Evolutionary conservation across 1,284 basidiomycete genomes (phyloP).

Genomic region (Moniliophthora roreri): DNA sequence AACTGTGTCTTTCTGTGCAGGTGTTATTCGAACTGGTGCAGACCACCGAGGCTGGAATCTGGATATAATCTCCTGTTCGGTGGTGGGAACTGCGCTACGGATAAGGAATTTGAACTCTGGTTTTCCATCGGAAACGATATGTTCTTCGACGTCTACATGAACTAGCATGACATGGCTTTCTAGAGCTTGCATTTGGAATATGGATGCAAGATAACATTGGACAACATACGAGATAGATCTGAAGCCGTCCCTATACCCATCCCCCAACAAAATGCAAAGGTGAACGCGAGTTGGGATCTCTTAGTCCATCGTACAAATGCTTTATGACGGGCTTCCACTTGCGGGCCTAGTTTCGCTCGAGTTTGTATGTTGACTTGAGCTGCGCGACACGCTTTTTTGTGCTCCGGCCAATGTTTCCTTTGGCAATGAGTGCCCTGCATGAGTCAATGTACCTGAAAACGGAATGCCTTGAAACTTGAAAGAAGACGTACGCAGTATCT

Average conservation of each 20-base stretch:
- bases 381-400: neutral
- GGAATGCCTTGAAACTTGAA: neutral
- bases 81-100: neutral
- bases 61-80: neutral
- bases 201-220: neutral
- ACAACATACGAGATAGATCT: neutral
- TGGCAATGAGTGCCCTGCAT: neutral
- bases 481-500: slow-evolving; percentile 1
- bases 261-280: neutral
- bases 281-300: neutral
- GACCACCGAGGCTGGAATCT: neutral
- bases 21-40: neutral
- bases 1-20: neutral
- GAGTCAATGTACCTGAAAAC: too few species aligned
- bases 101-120: neutral
- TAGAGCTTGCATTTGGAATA: neutral
- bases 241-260: neutral
- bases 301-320: neutral
- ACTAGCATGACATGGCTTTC: neutral
- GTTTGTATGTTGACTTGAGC: neutral
- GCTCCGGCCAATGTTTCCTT: neutral
- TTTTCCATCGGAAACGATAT: neutral
- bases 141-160: neutral
- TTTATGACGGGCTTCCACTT: neutral
- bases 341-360: neutral